Evolutionary conservation across 371 early-diverging fungal genomes (phyloP), one percentile per base, ranked within the genome.

Genomic region (Apophysomyces sp.): DNA sequence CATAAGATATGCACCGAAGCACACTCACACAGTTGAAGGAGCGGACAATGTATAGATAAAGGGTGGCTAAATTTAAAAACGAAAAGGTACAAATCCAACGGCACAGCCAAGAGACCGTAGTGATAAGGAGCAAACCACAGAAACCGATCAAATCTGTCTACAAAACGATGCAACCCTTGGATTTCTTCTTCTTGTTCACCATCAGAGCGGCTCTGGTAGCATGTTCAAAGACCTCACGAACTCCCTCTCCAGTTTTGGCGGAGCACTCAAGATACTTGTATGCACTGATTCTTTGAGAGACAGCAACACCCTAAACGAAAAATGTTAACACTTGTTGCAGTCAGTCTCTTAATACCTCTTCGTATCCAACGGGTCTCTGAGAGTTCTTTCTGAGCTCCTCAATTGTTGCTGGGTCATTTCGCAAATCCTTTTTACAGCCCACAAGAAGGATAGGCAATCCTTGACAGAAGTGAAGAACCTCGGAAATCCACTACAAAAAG

Each of bases 251-350:
- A 41, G 83, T 85, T 83, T 91, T 92, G 68, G 98, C 98, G 57
- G 93, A 92, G 81, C 98, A 98, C 77, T 98, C 98, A 61, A 97
- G 78, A 83, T 95, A 97, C 70, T 91, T 89, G 80, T 86, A 85
- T 39, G 98, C 98, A 57, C 85, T 84, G 74, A 98, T 95, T 70
- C 86, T 86, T 57, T 87, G 80, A 13, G 97, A 91, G 44, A 94
- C 85, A 41, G 73, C 80, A 53, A 72, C 65, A 61, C 91, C 94
- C 89, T 91, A 73, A 57, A 56, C 62, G 21, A 40, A 53, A 53
- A 30, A 55, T 12, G 54, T 44, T 37, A 57, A 12, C 26, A 13
- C 2, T 18, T 9, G 18, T 63, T 62, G 30, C n/a, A 12, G n/a
- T 29, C 15, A 16, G 15, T 51, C 41, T 36, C 21, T 15, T 3